A percentile compares a stretch with the other conserved stretches of the same genome.
These are phyloP conservation scores for Pythium myriotylum DNA, from an alignment of 352 stramenopile genomes.

Conservation along the genomic window DNA sequence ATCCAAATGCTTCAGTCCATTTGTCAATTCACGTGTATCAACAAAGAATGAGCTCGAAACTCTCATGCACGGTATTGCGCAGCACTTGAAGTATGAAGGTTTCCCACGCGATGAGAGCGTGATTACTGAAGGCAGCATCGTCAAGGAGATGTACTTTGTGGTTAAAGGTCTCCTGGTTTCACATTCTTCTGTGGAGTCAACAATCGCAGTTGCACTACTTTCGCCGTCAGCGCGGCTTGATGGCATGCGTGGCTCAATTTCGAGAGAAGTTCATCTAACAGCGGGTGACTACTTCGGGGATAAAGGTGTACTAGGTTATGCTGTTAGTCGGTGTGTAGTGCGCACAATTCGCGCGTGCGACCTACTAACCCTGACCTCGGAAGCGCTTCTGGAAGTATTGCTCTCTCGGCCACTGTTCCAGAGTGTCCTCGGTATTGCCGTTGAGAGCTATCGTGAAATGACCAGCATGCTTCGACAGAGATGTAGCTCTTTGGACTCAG, in stretches of 20 bases:
- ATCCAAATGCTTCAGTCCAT: constrained; percentile 53
- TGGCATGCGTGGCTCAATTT: constrained; percentile 11
- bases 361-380: constrained; percentile 47
- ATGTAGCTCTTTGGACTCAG: constrained; percentile 9
- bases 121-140: constrained; percentile 62
- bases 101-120: constrained; percentile 69
- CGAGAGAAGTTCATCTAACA: constrained; percentile 51
- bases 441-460: constrained; percentile 54
- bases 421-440: constrained; percentile 39
- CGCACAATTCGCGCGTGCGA: constrained; percentile 30
- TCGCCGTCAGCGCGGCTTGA: constrained; percentile 3
- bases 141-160: constrained; percentile 77
- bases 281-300: constrained; percentile 66
- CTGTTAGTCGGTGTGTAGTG: constrained; percentile 42
- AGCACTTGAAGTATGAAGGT: constrained; percentile 60
- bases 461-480: constrained; percentile 26
- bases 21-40: constrained; percentile 36
- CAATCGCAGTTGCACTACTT: constrained; percentile 12
- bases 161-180: constrained; percentile 51
- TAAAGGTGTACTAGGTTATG: constrained; percentile 55
- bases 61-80: constrained; percentile 35
- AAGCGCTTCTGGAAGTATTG: constrained; percentile 54
- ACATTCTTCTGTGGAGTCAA: constrained; percentile 16
- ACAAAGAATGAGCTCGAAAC: constrained; percentile 33
- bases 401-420: constrained; percentile 38